Base-by-base conservation (phyloP, 495 filamentous ascomycete species). In the Niebla homalea region DNA sequence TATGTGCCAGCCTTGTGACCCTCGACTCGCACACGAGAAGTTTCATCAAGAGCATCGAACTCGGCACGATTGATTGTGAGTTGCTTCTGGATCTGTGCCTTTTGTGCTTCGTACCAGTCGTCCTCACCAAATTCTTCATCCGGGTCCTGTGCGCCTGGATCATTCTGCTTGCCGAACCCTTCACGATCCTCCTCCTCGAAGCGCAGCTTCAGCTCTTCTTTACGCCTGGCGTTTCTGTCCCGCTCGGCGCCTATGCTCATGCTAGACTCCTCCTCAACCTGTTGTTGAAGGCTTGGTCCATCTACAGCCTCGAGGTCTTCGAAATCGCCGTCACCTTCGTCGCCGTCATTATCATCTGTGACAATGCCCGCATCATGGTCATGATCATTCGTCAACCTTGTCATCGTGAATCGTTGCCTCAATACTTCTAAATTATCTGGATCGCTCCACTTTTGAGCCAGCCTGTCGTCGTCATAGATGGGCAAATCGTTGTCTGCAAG, bases 181-280 rank as follows among this genome's bases (percentile, higher is more conserved):
- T 98, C 92, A 15, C 84, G 77, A 59, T 98, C 92, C 70, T 98
- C 92, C 62, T 96, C 89, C 61, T 98, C 92, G 60, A 98, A 97
- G 10, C 93, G 79, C 12, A 94, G 75, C 56, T 87, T 89, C 36
- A 98, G 72, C 62, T 97, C 93, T 67, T 95, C 92, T 64, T 97
- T 98, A 57, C 81, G 77, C 48, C 82, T 78, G 0, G 92, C 92
- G 58, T 97, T 98, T 59, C 77, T 84, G 58, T 88, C 87, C 50
- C 92, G 83, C 65, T 98, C 92, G 3, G 81, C 84, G 61, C 87
- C 85, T 22, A 93, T 60, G 29, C 76, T 76, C 10, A 65, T 57
- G 12, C 68, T 60, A 51, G 63, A 56, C 32, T 68, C 60, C 35
- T 62, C 57, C 35, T 60, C 51, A 4, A 51, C 56, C 16, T 69